These are phyloP conservation scores for Trypanosomatidae sp. DNA, from an alignment of 208 protist species.

Conservation along the genomic window DNA sequence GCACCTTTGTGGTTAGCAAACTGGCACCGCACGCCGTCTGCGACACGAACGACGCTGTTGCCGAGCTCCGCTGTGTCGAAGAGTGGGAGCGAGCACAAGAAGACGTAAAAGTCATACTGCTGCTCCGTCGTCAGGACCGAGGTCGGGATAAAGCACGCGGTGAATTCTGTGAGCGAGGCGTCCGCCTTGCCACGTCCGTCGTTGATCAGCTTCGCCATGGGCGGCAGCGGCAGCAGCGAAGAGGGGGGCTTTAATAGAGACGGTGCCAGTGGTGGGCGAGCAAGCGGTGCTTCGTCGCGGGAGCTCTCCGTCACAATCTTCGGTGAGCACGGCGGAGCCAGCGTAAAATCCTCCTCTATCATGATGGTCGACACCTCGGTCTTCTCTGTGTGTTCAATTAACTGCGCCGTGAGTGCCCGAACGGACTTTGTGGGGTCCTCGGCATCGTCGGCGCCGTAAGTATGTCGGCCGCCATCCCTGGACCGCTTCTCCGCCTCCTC, in stretches of 20 bases:
- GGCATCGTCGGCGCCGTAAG: not conserved
- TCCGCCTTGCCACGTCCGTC: not conserved
- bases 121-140: slow-evolving; percentile 15
- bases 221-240: not conserved
- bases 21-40: slow-evolving; percentile 25
- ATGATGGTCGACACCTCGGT: not conserved
- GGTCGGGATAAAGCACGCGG: slow-evolving; percentile 41
- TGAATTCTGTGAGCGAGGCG: slow-evolving; percentile 6
- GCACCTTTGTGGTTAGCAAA: slow-evolving; percentile 34
- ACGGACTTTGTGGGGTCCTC: not conserved
- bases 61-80: slow-evolving; percentile 26
- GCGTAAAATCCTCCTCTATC: not conserved
- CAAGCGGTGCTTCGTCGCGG: not conserved
- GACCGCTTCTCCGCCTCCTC: not conserved
- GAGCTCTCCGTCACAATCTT: not conserved
- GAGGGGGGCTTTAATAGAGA: slow-evolving; percentile 8
- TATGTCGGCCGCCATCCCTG: not conserved
- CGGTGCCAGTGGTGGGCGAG: not conserved
- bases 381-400: not conserved
- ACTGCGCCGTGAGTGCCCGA: not conserved
- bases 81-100: slow-evolving; percentile 33
- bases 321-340: not conserved
- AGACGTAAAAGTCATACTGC: slow-evolving; percentile 27
- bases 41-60: slow-evolving; percentile 22
- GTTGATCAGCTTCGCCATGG: not conserved